Percentiles rank a stretch among this genome's conserved stretches.
phyloP scores from a whole-genome alignment of 371 early-diverging fungal genomes.

The Mucor lusitanicus region DNA sequence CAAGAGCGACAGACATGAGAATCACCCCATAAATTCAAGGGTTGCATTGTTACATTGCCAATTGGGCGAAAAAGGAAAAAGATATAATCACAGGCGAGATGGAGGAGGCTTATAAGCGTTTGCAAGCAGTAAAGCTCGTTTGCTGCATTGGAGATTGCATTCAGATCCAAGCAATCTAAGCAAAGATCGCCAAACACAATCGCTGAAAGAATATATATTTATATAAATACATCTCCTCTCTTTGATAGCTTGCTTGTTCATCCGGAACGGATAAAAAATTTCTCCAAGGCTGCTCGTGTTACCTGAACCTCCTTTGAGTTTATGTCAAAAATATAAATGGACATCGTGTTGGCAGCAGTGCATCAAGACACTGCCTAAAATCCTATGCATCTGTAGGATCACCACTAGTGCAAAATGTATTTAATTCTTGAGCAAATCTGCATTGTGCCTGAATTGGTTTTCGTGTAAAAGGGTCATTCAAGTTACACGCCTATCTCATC shows the following conservation, averaged over 20 bases:
- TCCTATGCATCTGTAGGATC: not conserved
- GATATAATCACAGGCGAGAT: not conserved
- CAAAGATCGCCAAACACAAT: not conserved
- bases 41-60: not conserved
- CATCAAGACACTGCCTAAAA: not conserved
- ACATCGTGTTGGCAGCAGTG: not conserved
- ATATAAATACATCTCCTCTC: not conserved
- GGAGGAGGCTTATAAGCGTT: not conserved
- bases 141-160: not conserved
- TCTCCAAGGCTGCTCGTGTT: not conserved
- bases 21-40: not conserved
- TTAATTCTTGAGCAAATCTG: not conserved
- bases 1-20: not conserved
- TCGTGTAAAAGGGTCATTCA: not conserved
- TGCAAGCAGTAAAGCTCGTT: not conserved
- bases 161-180: not conserved
- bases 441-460: not conserved
- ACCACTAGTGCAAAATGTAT: not conserved
- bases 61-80: not conserved
- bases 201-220: not conserved
- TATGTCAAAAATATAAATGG: not conserved
- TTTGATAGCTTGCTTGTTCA: not conserved
- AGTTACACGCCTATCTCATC: too few species aligned
- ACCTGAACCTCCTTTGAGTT: not conserved
- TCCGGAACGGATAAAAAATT: not conserved